Percentiles rank a stretch among this genome's conserved stretches.
Evolutionary conservation across 331 rosid genomes (phyloP).

Genomic region (Spiraea crenata): DNA sequence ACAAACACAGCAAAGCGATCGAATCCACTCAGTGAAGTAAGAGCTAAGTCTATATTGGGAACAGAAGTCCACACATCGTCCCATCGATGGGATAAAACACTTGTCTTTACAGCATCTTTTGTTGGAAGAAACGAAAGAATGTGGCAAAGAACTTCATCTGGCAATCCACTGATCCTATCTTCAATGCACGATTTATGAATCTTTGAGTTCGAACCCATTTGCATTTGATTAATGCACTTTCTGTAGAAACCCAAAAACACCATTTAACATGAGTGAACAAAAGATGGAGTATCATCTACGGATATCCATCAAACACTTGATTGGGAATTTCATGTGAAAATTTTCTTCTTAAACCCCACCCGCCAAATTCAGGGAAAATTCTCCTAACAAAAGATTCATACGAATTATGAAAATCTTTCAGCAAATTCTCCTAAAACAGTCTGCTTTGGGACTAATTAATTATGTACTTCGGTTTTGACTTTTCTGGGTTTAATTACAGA

Average conservation of each 20-base stretch:
- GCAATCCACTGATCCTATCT: conserved; percentile 12
- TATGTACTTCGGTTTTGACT: no score
- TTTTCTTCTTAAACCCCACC: not conserved
- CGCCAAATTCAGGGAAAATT: not conserved
- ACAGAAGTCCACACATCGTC: conserved; percentile 1
- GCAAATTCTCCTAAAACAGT: no score
- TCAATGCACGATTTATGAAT: not conserved
- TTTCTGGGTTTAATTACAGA: no score
- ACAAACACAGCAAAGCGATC: not conserved
- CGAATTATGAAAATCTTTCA: not conserved
- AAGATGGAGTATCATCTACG: no score
- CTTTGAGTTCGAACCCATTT: conserved; percentile 7
- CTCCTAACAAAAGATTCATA: not conserved
- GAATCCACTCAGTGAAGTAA: not conserved
- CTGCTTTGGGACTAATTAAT: no score
- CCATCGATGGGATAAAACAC: not conserved
- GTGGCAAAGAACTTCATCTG: not conserved
- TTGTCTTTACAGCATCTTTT: not conserved
- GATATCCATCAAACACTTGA: not conserved
- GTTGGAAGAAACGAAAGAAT: not conserved
- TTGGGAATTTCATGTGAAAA: not conserved
- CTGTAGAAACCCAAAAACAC: no score
- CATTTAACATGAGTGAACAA: not conserved
- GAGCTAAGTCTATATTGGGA: not conserved
- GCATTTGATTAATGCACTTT: not conserved